These are phyloP conservation scores for Brassica napus DNA, from an alignment of 345 rosid genomes.

Conservation along the genomic window Da-Ae NC_063442.1:37984501-37985000, in stretches of 20 bases:
- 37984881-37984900: background rate
- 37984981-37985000: constrained; percentile 57
- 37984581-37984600: constrained; percentile 59
- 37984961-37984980: constrained; percentile 9
- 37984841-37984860: background rate
- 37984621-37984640: background rate
- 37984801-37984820: background rate
- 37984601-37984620: background rate
- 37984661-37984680: background rate
- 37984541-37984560: constrained; percentile 95
- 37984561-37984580: constrained; percentile 96
- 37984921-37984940: background rate
- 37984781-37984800: background rate
- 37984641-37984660: background rate
- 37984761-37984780: background rate
- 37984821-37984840: constrained; percentile 1
- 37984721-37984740: background rate
- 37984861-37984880: background rate
- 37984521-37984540: constrained; percentile 97
- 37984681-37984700: background rate
- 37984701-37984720: background rate
- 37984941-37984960: constrained; percentile 6
- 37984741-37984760: background rate
- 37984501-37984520: constrained; percentile 94
- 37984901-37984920: background rate